phyloP scores from a whole-genome alignment of 805 yeast species.

The Yarrowia keelungensis region DNA sequence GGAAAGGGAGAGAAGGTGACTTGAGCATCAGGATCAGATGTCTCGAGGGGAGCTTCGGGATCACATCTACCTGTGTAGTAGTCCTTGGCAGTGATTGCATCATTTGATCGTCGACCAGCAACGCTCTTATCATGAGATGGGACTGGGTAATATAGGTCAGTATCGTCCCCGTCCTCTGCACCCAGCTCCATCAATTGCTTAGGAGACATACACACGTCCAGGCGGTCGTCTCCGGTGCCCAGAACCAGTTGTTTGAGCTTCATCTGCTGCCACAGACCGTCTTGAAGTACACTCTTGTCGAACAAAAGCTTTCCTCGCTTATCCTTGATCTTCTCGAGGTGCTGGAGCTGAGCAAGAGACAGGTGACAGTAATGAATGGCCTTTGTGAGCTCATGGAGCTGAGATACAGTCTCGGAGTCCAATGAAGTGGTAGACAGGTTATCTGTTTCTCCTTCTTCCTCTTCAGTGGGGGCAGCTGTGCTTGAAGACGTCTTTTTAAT shows the following conservation, averaged over 20 bases:
- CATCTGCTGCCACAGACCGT: conserved; percentile 60
- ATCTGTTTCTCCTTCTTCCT: background rate
- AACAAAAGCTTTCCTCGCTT: conserved; percentile 52
- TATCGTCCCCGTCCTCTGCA: background rate
- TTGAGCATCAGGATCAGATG: conserved; percentile 20
- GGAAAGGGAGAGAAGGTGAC: conserved; percentile 53
- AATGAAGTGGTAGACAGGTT: background rate
- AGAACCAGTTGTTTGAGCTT: conserved; percentile 47
- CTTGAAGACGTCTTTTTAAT: background rate
- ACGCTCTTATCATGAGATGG: conserved; percentile 35
- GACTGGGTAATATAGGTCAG: conserved; percentile 11
- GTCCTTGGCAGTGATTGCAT: conserved; percentile 8
- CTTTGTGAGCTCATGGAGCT: conserved; percentile 50
- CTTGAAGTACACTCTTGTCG: conserved; percentile 52
- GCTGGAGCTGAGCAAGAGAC: conserved; percentile 57
- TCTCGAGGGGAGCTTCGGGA: conserved; percentile 23
- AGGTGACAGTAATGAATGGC: conserved; percentile 59
- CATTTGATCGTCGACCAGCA: conserved; percentile 31
- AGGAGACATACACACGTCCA: conserved; percentile 10
- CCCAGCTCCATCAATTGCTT: conserved; percentile 27
- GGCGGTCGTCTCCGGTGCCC: conserved; percentile 19
- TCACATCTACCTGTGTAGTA: conserved; percentile 18
- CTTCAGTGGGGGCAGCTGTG: background rate
- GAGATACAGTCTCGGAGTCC: conserved; percentile 17
- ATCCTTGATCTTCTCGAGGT: conserved; percentile 54